Base-by-base conservation (phyloP, 2,329 filamentous ascomycete genomes). In the Saccharata proteae region DNA sequence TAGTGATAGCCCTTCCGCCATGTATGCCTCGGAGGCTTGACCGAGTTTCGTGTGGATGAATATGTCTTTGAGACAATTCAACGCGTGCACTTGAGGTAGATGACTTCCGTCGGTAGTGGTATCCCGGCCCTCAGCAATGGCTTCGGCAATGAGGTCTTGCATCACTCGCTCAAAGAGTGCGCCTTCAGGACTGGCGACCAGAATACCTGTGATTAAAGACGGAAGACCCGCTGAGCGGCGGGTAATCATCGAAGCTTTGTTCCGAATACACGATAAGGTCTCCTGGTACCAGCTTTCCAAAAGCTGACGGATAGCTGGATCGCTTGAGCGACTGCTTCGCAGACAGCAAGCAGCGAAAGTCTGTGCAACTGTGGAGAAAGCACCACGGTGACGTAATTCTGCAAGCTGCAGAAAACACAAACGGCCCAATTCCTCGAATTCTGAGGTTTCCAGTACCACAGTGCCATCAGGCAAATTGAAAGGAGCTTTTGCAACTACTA, bases 11-110 rank as follows among this genome's bases (percentile, higher is more conserved):
- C 78, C 78, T 17, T 73, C 64, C 6, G 80, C 75, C 6, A 94
- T 65, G 43, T 85, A 79, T 1, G 64, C 62, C 45, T 93, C 83
- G 0, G 83, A 80, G 32, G 70, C 69, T 34, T 74, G 73, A 16
- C 81, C 69, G 10, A 96, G 65, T 29, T 74, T 72, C 0, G 84
- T 83, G 42, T 78, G 85, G 35, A 82, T 88, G 55, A 94, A 90
- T 2, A 93, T 77, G 41, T 93, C 85, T 49, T 90, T 90, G 35
- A 98, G 62, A 38, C 82, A 93, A 51, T 98, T 98, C 49, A 93
- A 70, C 0, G 90, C 85, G 53, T 98, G 90, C 0, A 98, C 90
- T 54, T 98, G 88, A 1, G 85, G 80, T 4, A 96, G 59, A 23
- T 80, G 65, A 17, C 67, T 58, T 29, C 69, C 62, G 38, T 62